These are phyloP conservation scores for Penicillium crystallinum DNA, from an alignment of 495 filamentous ascomycete genomes.

Conservation along the genomic window DNA sequence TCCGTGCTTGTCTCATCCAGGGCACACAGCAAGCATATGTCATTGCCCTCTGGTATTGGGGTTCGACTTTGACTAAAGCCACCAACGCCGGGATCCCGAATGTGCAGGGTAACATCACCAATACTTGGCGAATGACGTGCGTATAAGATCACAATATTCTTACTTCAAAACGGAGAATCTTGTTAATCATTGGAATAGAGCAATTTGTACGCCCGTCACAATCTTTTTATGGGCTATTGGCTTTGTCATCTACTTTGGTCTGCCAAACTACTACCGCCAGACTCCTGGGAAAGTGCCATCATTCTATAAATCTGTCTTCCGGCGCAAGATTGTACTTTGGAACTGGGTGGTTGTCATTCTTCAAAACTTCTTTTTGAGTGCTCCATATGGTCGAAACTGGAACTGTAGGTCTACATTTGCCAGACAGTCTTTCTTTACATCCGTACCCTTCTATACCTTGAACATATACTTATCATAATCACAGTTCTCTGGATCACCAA, in stretches of 20 bases:
- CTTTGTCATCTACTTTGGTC: conserved; percentile 38
- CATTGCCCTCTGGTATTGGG: conserved; percentile 51
- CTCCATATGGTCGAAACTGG: conserved; percentile 49
- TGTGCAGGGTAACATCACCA: conserved; percentile 31
- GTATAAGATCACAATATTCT: conserved; percentile 5
- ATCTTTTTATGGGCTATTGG: conserved; percentile 40
- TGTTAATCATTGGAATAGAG: conserved; percentile 21
- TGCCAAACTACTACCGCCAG: conserved; percentile 52
- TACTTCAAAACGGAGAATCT: neutral
- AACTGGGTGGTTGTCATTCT: conserved; percentile 45
- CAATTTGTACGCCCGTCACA: conserved; percentile 40
- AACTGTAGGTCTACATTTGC: conserved; percentile 31
- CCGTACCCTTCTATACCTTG: neutral
- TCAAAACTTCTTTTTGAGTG: conserved; percentile 47
- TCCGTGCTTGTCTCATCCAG: conserved; percentile 48
- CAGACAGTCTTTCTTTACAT: neutral
- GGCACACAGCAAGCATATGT: conserved; percentile 48
- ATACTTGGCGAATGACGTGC: conserved; percentile 46
- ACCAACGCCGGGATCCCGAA: conserved; percentile 30
- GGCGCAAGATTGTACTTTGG: conserved; percentile 48
- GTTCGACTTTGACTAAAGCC: conserved; percentile 36
- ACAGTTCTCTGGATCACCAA: conserved; percentile 45
- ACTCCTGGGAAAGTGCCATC: conserved; percentile 61
- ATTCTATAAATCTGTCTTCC: conserved; percentile 44
- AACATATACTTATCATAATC: neutral